Conservation (phyloP, 176 grass and related monocot genomes). For the Melocanna baccifera region DNA sequence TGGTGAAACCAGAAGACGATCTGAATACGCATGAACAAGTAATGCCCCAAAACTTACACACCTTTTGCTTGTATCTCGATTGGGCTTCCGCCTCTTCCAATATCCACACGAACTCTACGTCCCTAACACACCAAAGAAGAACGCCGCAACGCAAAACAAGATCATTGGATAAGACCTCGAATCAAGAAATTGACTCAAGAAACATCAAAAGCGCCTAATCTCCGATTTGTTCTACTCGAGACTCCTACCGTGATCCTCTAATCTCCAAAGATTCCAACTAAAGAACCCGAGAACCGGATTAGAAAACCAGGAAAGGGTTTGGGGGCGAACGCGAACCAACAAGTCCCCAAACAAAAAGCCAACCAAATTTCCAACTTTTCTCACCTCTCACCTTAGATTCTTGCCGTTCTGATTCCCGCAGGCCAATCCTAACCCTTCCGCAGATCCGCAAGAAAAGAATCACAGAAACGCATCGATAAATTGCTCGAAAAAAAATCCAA, state of each 20-base stretch:
- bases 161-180: not conserved
- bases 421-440: not conserved
- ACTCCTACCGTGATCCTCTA: not conserved
- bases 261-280: not conserved
- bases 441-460: not conserved
- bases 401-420: not conserved
- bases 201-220: not conserved
- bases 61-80: not conserved
- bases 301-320: not conserved
- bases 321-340: not conserved
- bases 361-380: not conserved
- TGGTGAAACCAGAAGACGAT: not conserved
- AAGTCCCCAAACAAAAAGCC: not conserved
- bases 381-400: slow-evolving; percentile 30
- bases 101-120: not conserved
- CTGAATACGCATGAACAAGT: not conserved
- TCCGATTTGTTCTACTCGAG: not conserved
- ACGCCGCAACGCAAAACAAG: not conserved
- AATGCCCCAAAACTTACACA: not conserved
- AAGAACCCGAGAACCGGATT: not conserved
- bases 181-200: not conserved
- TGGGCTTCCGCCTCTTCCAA: not conserved
- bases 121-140: slow-evolving; percentile 9
- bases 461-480: slow-evolving; percentile 4
- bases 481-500: not conserved